phyloP scores from a whole-genome alignment of 2,329 filamentous ascomycete genomes.

The Diaporthe caulivora region DNA sequence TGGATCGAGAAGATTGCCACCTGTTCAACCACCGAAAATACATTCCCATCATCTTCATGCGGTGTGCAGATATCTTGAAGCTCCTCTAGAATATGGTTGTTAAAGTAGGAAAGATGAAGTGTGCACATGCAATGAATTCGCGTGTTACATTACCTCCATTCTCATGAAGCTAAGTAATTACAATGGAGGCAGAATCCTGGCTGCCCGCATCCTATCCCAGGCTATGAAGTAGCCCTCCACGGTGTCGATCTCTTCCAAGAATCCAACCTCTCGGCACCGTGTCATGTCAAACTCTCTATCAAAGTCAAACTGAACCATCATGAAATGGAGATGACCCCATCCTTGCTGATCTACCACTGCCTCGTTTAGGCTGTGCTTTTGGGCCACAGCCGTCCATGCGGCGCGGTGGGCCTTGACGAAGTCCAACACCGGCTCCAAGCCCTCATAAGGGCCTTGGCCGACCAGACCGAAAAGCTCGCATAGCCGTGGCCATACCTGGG shows the following conservation, averaged over 20 bases:
- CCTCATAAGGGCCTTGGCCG: background rate
- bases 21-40: too few relatives aligned
- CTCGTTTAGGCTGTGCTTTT: background rate
- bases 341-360: background rate
- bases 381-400: background rate
- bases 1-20: too few relatives aligned
- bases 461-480: background rate
- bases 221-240: background rate
- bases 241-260: background rate
- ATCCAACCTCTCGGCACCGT: background rate
- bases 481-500: background rate
- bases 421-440: background rate
- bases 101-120: too few relatives aligned
- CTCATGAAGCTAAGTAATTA: background rate
- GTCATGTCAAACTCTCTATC: background rate
- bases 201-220: background rate
- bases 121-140: background rate
- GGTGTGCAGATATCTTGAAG: too few relatives aligned
- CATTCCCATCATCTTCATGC: too few relatives aligned
- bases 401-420: background rate
- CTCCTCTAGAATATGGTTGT: too few relatives aligned
- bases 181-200: background rate
- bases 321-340: conserved; percentile 6
- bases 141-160: background rate
- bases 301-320: conserved; percentile 2